phyloP scores from a whole-genome alignment of 2,329 filamentous ascomycete genomes.

The Phialophora expanda region DNA sequence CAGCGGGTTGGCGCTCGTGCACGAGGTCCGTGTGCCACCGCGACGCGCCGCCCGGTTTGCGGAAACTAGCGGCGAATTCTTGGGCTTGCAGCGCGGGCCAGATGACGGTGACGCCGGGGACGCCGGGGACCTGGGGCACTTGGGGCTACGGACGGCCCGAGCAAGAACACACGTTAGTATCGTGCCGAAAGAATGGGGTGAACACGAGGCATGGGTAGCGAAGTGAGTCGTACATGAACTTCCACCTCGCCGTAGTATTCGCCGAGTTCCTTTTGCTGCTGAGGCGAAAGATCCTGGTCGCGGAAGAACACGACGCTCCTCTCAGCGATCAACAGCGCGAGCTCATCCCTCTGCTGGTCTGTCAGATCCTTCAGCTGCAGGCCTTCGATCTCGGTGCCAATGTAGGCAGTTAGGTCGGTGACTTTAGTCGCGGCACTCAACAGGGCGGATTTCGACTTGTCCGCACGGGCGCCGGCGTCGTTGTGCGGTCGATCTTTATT shows the following conservation, averaged over 20 bases:
- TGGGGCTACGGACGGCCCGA: constrained; percentile 62
- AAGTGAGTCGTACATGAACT: constrained; percentile 52
- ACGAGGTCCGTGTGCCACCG: constrained; percentile 63
- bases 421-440: constrained; percentile 50
- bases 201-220: constrained; percentile 40
- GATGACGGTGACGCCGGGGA: constrained; percentile 61
- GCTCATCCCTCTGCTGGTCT: constrained; percentile 67
- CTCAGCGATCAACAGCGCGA: constrained; percentile 59
- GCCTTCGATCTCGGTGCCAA: constrained; percentile 51
- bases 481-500: constrained; percentile 60
- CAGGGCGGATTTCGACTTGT: constrained; percentile 52
- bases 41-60: constrained; percentile 62
- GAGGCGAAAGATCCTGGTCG: constrained; percentile 54
- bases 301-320: constrained; percentile 59
- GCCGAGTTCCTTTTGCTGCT: constrained; percentile 43
- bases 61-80: constrained; percentile 68
- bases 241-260: constrained; percentile 50
- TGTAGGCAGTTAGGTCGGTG: constrained; percentile 55
- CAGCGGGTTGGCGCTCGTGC: constrained; percentile 60
- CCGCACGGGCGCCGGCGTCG: constrained; percentile 68
- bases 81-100: constrained; percentile 56
- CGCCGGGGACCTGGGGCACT: constrained; percentile 60
- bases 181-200: constrained; percentile 41
- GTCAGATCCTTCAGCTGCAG: constrained; percentile 60
- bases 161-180: constrained; percentile 34